Base-by-base conservation (phyloP, 805 yeast species). In the Pichia exigua region DNA sequence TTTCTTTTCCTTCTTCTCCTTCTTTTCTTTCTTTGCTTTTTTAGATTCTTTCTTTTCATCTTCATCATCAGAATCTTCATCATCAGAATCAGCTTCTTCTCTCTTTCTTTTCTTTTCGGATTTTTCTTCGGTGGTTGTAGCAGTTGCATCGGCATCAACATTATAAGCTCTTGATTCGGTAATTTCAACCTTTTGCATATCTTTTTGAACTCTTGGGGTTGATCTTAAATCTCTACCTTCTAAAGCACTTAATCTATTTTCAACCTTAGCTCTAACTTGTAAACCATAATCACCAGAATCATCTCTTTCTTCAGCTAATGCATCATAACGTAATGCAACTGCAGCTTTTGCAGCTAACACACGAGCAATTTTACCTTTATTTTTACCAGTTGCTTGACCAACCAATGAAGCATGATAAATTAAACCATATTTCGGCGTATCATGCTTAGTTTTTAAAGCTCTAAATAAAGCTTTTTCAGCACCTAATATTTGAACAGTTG, bases 391-490 rank as follows among this genome's bases (percentile, higher is more conserved):
- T 53, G 99, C 99, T 78, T 92, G 97, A 59, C 99, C 99, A 61
- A 94, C 95, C 58, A 94, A 78, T 30, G 97, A 88, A 53, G 98
- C 96, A 69, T 94, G 98, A 77, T 94, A 94, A 61, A 94, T 78
- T 64, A 94, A 77, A 76, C 99, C 99, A 68, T 94, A 94, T 73
- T 94, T 94, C 67, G 99, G 99, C 56, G 99, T 94, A 72, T 94
- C 96, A 65, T 91, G 97, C 74, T 94, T 94, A 54, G 99, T 94
- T 79, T 94, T 94, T 66, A 94, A 82, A 57, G 99, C 99, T 77
- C 99, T 85, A 81, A 94, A 94, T 55, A 94, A 78, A 43, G 99
- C 99, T 81, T 94, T 94, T 76, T 94, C 99, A 58, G 99, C 98
- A 72, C 99, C 99, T 69, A 94, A 79, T 61, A 94, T 92, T 78